Percentiles rank a stretch among this genome's conserved stretches.
These are phyloP conservation scores for Madurella mycetomatis DNA, from an alignment of 2,329 filamentous ascomycete genomes.

Conservation along the genomic window DNA sequence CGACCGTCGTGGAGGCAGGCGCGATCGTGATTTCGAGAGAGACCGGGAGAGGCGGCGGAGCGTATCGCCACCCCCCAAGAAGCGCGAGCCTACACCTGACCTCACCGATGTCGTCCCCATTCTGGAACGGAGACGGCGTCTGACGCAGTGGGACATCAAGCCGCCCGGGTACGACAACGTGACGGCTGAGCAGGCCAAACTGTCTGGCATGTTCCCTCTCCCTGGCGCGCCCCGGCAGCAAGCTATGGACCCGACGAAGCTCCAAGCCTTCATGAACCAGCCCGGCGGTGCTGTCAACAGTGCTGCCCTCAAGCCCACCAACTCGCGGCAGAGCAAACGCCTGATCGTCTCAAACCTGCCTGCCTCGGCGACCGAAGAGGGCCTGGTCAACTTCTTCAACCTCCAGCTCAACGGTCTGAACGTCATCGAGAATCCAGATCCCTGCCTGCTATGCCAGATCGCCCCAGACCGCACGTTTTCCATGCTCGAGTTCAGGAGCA, in stretches of 20 bases:
- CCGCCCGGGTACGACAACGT: conserved; percentile 97
- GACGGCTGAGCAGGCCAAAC: conserved; percentile 95
- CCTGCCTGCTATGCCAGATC: conserved; percentile 78
- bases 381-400: conserved; percentile 83
- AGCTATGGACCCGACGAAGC: conserved; percentile 87
- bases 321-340: conserved; percentile 90
- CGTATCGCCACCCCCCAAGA: conserved; percentile 76
- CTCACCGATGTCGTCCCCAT: conserved; percentile 81
- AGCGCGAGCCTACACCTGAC: conserved; percentile 93
- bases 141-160: conserved; percentile 99
- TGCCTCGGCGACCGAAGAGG: conserved; percentile 66
- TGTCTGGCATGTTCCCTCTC: conserved; percentile 98
- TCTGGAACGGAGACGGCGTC: conserved; percentile 77
- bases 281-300: conserved; percentile 67
- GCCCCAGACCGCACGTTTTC: conserved; percentile 77
- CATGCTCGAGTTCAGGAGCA: conserved; percentile 82
- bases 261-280: conserved; percentile 94
- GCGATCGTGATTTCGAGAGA: conserved; percentile 39
- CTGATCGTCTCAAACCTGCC: conserved; percentile 85
- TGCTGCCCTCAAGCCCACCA: conserved; percentile 83
- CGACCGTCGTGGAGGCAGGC: conserved; percentile 49
- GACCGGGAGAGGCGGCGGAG: conserved; percentile 67
- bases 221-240: conserved; percentile 93
- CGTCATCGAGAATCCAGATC: conserved; percentile 76
- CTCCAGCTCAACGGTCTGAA: conserved; percentile 96